These are phyloP conservation scores for Pichia cephalocereana DNA, from an alignment of 805 yeast species.

Conservation along the genomic window DNA sequence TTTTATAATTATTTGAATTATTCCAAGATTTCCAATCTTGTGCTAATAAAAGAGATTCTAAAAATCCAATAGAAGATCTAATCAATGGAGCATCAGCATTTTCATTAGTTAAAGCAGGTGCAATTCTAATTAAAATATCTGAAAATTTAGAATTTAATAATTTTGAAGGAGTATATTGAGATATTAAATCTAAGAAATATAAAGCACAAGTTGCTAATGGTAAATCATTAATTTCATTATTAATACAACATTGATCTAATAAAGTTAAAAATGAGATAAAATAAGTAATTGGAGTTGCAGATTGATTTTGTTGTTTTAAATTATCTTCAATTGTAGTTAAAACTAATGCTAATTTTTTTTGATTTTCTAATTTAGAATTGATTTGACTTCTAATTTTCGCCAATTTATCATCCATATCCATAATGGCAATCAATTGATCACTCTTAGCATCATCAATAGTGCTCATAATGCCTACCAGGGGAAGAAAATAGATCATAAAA, in stretches of 20 bases:
- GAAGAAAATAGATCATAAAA: no score
- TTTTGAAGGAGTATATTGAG: constrained; percentile 62
- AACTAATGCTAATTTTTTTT: constrained; percentile 74
- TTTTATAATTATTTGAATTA: constrained; percentile 36
- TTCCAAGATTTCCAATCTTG: constrained; percentile 81
- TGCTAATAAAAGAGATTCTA: constrained; percentile 68
- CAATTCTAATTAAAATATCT: constrained; percentile 68
- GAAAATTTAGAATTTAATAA: constrained; percentile 67
- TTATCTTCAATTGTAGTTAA: constrained; percentile 88
- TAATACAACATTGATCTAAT: constrained; percentile 61
- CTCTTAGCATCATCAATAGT: constrained; percentile 1
- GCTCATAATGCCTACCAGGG: not conserved
- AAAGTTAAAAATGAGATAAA: constrained; percentile 76
- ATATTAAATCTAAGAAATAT: constrained; percentile 71
- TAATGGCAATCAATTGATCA: constrained; percentile 11
- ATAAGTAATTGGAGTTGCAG: constrained; percentile 67
- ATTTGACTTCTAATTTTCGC: constrained; percentile 62
- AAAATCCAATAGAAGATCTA: constrained; percentile 75
- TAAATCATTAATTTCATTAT: constrained; percentile 44
- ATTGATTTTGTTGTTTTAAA: constrained; percentile 54
- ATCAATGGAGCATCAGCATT: constrained; percentile 73
- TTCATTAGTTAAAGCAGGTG: constrained; percentile 65
- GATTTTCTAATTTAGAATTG: constrained; percentile 77
- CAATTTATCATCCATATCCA: constrained; percentile 55
- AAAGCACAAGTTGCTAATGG: constrained; percentile 66